phyloP scores from a whole-genome alignment of 2,329 filamentous ascomycete species.

The Clarireedia paspali region DNA sequence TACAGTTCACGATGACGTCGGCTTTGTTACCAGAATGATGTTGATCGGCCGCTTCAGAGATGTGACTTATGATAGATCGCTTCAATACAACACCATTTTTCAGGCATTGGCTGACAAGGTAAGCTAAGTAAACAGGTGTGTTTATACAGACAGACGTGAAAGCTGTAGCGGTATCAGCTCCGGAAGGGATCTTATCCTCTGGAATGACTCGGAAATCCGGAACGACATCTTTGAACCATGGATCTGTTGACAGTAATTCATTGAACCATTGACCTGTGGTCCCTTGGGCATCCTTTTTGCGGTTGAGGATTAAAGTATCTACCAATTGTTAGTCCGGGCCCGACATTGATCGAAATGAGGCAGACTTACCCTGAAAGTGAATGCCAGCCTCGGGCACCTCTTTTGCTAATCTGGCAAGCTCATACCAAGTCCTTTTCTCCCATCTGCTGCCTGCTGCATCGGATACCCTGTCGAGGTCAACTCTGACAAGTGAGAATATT shows the following conservation, averaged over 20 bases:
- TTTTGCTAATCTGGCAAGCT: constrained; percentile 50
- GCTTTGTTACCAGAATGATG: constrained; percentile 51
- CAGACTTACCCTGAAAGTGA: constrained; percentile 59
- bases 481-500: background rate
- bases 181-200: constrained; percentile 49
- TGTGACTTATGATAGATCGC: constrained; percentile 57
- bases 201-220: constrained; percentile 61
- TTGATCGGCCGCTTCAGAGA: constrained; percentile 58
- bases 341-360: background rate
- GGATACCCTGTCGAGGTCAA: constrained; percentile 14
- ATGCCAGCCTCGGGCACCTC: constrained; percentile 71
- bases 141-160: constrained; percentile 92
- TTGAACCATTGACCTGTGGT: constrained; percentile 41
- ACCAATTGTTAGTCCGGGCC: background rate
- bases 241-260: constrained; percentile 56
- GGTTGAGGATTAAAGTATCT: constrained; percentile 46
- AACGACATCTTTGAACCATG: constrained; percentile 67
- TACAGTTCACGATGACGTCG: constrained; percentile 75
- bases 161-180: constrained; percentile 61
- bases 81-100: constrained; percentile 63
- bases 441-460: constrained; percentile 35
- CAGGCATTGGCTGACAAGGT: constrained; percentile 73
- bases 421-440: constrained; percentile 59
- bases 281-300: constrained; percentile 18
- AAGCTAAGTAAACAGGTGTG: constrained; percentile 78